These are phyloP conservation scores for Acer yangbiense DNA, from an alignment of 345 rosid genomes.

Conservation along the genomic window DNA sequence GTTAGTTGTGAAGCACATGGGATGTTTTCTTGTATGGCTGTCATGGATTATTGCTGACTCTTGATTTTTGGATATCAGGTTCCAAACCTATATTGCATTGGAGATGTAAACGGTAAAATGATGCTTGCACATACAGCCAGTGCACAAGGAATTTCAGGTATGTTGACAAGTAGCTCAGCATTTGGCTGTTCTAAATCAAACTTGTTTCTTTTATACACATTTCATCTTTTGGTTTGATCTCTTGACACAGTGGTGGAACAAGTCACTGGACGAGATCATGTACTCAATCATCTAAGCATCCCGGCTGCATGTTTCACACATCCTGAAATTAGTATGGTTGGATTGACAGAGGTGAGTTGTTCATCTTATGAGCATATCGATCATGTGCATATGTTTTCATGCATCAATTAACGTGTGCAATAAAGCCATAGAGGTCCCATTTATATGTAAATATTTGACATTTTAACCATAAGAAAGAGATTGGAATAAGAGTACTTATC, in stretches of 20 bases:
- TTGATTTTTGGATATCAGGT: constrained; percentile 49
- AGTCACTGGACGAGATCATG: constrained; percentile 88
- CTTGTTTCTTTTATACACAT: background rate
- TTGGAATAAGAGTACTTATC: background rate
- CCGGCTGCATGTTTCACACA: constrained; percentile 99
- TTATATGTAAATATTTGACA: background rate
- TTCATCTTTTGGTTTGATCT: constrained; percentile 23
- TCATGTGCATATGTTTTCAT: background rate
- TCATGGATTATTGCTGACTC: constrained; percentile 12
- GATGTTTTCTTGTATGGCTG: background rate
- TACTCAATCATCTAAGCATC: constrained; percentile 89
- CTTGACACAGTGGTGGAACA: constrained; percentile 81
- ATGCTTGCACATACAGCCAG: constrained; percentile 99
- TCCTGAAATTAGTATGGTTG: constrained; percentile 99
- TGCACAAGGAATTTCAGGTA: constrained; percentile 99
- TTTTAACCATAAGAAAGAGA: background rate
- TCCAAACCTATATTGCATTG: constrained; percentile 87
- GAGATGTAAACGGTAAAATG: constrained; percentile 98
- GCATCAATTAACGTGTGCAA: background rate
- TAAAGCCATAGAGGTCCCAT: background rate
- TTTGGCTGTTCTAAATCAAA: constrained; percentile 2
- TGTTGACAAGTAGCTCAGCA: background rate
- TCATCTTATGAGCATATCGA: background rate
- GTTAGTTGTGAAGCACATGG: constrained; percentile 36
- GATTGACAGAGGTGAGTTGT: constrained; percentile 82